phyloP scores from a whole-genome alignment of 2,329 filamentous ascomycete genomes.

The Epicoccum sorghinum region DNA sequence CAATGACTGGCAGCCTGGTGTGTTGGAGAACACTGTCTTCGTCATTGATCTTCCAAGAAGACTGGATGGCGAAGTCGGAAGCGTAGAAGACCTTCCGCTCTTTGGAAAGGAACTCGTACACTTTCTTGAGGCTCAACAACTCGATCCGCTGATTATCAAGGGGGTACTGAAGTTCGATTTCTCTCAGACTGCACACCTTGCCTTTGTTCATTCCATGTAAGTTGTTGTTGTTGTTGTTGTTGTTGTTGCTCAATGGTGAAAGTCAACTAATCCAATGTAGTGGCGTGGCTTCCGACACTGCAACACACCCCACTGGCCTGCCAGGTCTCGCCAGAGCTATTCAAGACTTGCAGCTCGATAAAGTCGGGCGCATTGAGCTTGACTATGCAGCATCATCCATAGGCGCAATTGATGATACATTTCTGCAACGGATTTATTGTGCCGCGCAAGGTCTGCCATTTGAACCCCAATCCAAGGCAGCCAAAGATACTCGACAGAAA shows the following conservation, averaged over 20 bases:
- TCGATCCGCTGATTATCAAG: conserved; percentile 68
- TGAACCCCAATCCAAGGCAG: neutral
- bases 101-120: conserved; percentile 75
- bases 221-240: no score
- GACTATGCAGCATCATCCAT: conserved; percentile 84
- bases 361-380: conserved; percentile 62
- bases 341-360: conserved; percentile 29
- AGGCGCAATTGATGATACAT: conserved; percentile 72
- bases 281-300: conserved; percentile 43
- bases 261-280: conserved; percentile 15
- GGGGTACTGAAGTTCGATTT: conserved; percentile 85
- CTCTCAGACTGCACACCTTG: conserved; percentile 69
- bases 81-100: conserved; percentile 48
- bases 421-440: conserved; percentile 66
- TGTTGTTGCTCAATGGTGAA: no score
- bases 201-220: conserved; percentile 85
- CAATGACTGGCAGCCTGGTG: conserved; percentile 54
- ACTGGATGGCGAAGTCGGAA: conserved; percentile 26
- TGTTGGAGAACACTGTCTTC: conserved; percentile 68
- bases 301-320: conserved; percentile 67
- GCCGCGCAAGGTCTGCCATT: conserved; percentile 57
- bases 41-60: conserved; percentile 85
- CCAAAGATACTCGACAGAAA: conserved; percentile 12
- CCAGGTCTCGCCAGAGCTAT: conserved; percentile 75
- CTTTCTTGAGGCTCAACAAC: conserved; percentile 71